Conservation (phyloP, 2,329 filamentous ascomycete species). For the Trichoderma oligosporum region DNA sequence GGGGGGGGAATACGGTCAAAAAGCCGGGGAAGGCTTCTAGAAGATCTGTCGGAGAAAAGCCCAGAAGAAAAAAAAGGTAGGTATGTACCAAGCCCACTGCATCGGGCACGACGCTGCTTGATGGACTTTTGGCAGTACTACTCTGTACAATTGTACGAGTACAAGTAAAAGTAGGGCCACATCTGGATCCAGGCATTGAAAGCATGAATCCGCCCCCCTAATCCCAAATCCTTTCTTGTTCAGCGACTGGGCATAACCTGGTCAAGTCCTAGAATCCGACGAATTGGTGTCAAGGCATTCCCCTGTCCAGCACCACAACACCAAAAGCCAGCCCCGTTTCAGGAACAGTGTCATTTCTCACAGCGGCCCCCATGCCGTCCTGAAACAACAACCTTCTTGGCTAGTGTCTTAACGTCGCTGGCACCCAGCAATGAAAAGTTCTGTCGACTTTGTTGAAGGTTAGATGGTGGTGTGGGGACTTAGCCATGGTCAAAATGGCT, state of each 20-base stretch:
- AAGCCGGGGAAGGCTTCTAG: conserved; percentile 23
- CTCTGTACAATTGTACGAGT: no score
- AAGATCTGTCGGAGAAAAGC: conserved; percentile 23
- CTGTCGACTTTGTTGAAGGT: conserved; percentile 5
- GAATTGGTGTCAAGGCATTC: conserved; percentile 16
- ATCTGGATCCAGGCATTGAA: conserved; percentile 6
- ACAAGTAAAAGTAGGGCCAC: conserved; percentile 5
- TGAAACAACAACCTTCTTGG: conserved; percentile 27
- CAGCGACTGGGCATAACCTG: conserved; percentile 14
- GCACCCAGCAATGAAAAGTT: conserved; percentile 3
- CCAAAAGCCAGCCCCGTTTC: conserved; percentile 28
- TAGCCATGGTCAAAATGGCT: conserved; percentile 3
- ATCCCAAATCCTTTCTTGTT: conserved; percentile 18
- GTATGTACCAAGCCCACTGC: conserved; percentile 9
- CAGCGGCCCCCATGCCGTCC: conserved; percentile 27
- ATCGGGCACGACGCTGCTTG: conserved; percentile 15
- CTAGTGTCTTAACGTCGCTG: conserved; percentile 5
- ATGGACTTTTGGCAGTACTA: no score
- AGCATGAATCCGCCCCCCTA: conserved; percentile 15
- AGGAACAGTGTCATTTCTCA: conserved; percentile 31
- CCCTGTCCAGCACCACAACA: conserved; percentile 19
- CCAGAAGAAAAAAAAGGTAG: no score
- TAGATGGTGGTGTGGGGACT: conserved; percentile 17
- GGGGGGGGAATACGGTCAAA: conserved; percentile 16
- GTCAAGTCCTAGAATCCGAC: conserved; percentile 14